Percentiles rank a stretch among this genome's conserved stretches.
Conservation (phyloP, 106 monocot species). For the Apostasia shenzhenica region DNA sequence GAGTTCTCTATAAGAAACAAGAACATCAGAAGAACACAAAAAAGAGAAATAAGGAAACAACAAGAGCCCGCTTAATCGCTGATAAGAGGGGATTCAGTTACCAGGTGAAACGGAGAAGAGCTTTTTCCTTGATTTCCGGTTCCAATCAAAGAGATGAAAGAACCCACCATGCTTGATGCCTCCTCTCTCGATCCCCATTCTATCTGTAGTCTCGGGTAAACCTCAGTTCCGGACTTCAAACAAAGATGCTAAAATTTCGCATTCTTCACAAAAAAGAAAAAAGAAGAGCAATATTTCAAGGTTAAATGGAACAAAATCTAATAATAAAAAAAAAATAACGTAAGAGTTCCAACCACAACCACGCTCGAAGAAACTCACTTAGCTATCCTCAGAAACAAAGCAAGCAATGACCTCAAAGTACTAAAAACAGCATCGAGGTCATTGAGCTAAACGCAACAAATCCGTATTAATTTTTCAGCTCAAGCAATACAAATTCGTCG, state of each 20-base stretch:
- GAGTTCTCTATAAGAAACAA: slow-evolving; percentile 30
- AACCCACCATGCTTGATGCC: slow-evolving; percentile 53
- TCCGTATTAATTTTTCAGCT: no score
- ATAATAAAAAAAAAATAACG: no score
- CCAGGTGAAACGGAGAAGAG: slow-evolving; percentile 76
- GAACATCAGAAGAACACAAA: neutral
- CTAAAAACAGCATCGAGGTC: no score
- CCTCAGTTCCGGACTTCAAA: neutral
- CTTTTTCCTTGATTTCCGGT: slow-evolving; percentile 82
- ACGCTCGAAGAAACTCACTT: no score
- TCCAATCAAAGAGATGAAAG: slow-evolving; percentile 93
- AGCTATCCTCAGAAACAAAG: no score
- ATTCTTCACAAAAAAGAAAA: no score
- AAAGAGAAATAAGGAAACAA: neutral
- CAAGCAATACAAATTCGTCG: no score
- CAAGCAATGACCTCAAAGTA: no score
- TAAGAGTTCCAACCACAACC: no score
- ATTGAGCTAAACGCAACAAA: no score
- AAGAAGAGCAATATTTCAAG: no score
- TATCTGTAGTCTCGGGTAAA: slow-evolving; percentile 1
- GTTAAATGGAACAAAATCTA: no score
- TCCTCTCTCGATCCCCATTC: slow-evolving; percentile 57
- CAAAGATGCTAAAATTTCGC: neutral
- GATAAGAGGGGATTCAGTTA: slow-evolving; percentile 12
- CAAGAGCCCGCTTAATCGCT: neutral